phyloP scores from a whole-genome alignment of 257 asterid species.

The Ajuga chamaepitys region DNA sequence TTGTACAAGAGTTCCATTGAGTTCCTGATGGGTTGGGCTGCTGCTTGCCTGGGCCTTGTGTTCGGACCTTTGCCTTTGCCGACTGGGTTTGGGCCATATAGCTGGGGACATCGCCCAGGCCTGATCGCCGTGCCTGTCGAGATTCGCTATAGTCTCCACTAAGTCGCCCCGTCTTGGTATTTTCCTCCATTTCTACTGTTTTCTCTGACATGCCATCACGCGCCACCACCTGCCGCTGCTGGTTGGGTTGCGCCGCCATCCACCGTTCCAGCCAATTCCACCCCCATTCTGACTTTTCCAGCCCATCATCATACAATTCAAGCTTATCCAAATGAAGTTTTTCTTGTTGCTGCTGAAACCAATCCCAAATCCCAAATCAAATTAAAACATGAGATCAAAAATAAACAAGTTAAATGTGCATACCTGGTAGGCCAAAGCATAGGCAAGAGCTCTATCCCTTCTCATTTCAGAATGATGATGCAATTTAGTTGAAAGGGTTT shows the following conservation, averaged over 20 bases:
- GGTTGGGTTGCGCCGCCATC: constrained; percentile 78
- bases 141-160: constrained; percentile 22
- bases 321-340: constrained; percentile 13
- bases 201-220: constrained; percentile 55
- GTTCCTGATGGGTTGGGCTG: constrained; percentile 31
- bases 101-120: constrained; percentile 41
- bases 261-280: constrained; percentile 92
- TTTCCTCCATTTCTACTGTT: constrained; percentile 70
- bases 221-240: constrained; percentile 28
- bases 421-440: constrained; percentile 75
- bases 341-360: constrained; percentile 23
- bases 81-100: constrained; percentile 91
- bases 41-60: constrained; percentile 37
- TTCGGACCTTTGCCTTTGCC: constrained; percentile 66
- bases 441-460: constrained; percentile 68
- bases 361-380: background rate
- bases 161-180: constrained; percentile 23
- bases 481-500: constrained; percentile 32
- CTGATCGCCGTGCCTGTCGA: constrained; percentile 19
- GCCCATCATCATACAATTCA: constrained; percentile 21
- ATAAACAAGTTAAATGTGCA: background rate
- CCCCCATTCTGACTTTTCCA: constrained; percentile 51
- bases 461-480: constrained; percentile 51
- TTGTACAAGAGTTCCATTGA: constrained; percentile 56
- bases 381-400: background rate